These are phyloP conservation scores for Sclerotinia borealis DNA, from an alignment of 2,329 filamentous ascomycete species.

Conservation along the genomic window DNA sequence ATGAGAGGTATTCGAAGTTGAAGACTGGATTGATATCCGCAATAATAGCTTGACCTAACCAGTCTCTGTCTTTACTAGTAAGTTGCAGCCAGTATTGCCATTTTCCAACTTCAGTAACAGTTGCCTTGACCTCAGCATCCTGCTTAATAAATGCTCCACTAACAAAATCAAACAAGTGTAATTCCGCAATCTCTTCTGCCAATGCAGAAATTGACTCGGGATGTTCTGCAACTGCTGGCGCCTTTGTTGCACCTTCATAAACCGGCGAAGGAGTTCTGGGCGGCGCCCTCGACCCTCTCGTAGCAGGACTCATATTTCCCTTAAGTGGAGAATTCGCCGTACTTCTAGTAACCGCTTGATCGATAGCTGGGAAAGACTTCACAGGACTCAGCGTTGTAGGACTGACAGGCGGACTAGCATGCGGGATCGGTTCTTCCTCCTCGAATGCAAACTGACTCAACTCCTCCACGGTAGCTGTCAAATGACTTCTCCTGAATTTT, in stretches of 20 bases:
- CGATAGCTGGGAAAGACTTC: conserved; percentile 21
- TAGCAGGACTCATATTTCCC: conserved; percentile 29
- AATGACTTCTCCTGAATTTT: conserved; percentile 76
- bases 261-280: conserved; percentile 22
- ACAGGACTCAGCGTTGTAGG: conserved; percentile 38
- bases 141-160: conserved; percentile 69
- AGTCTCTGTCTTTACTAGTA: conserved; percentile 66
- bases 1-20: conserved; percentile 98
- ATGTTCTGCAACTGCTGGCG: conserved; percentile 52
- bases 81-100: conserved; percentile 98
- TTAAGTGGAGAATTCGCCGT: conserved; percentile 43
- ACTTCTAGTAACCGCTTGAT: conserved; percentile 18
- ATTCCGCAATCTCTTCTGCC: conserved; percentile 68
- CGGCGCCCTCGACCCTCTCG: conserved; percentile 17
- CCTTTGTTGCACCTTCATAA: conserved; percentile 46
- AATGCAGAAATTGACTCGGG: conserved; percentile 70
- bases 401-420: conserved; percentile 53
- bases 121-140: conserved; percentile 59
- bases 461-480: conserved; percentile 75
- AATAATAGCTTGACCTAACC: conserved; percentile 79
- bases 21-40: conserved; percentile 97
- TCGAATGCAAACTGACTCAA: conserved; percentile 77
- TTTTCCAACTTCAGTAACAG: conserved; percentile 76
- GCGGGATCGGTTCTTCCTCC: conserved; percentile 56
- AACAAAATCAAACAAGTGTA: conserved; percentile 89